phyloP scores from a whole-genome alignment of 805 yeast species.

The Yarrowia sp. region DNA sequence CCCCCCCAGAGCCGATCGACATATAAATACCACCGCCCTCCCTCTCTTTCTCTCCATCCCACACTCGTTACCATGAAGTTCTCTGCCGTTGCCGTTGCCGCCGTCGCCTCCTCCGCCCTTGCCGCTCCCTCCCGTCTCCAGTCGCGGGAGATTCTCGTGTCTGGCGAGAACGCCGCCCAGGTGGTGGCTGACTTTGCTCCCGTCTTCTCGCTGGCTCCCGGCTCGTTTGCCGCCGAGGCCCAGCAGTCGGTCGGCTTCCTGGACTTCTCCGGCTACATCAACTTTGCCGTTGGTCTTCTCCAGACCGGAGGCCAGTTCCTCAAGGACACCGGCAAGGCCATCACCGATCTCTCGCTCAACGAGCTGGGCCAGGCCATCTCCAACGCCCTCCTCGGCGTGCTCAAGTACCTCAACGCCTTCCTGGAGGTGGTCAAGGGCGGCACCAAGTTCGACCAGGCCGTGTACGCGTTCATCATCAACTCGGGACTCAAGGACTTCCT shows the following conservation, averaged over 20 bases:
- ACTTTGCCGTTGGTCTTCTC: slow-evolving; percentile 31
- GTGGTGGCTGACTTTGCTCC: slow-evolving; percentile 29
- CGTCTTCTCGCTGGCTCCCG: slow-evolving; percentile 28
- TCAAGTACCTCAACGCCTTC: slow-evolving; percentile 37
- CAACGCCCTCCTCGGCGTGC: slow-evolving; percentile 30
- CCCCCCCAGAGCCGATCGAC: not conserved
- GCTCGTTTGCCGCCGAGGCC: slow-evolving; percentile 32
- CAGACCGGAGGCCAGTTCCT: slow-evolving; percentile 37
- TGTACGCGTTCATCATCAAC: slow-evolving; percentile 36
- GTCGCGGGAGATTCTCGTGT: slow-evolving; percentile 15
- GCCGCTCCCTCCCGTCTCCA: slow-evolving; percentile 24
- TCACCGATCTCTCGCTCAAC: slow-evolving; percentile 29
- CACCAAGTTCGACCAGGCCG: slow-evolving; percentile 23
- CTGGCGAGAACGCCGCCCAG: slow-evolving; percentile 33
- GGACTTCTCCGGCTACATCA: slow-evolving; percentile 34
- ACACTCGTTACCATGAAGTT: slow-evolving; percentile 32
- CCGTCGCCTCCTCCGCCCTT: slow-evolving; percentile 21
- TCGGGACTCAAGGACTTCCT: slow-evolving; percentile 36
- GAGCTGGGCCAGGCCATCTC: slow-evolving; percentile 36
- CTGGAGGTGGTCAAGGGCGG: slow-evolving; percentile 33
- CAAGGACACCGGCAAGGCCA: slow-evolving; percentile 36
- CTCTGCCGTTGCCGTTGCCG: slow-evolving; percentile 33
- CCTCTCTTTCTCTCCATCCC: not conserved
- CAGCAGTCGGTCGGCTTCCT: slow-evolving; percentile 27
- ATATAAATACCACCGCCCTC: slow-evolving; percentile 13